phyloP scores from a whole-genome alignment of 352 stramenopile genomes.

The Phytophthora uliginosa region DNA sequence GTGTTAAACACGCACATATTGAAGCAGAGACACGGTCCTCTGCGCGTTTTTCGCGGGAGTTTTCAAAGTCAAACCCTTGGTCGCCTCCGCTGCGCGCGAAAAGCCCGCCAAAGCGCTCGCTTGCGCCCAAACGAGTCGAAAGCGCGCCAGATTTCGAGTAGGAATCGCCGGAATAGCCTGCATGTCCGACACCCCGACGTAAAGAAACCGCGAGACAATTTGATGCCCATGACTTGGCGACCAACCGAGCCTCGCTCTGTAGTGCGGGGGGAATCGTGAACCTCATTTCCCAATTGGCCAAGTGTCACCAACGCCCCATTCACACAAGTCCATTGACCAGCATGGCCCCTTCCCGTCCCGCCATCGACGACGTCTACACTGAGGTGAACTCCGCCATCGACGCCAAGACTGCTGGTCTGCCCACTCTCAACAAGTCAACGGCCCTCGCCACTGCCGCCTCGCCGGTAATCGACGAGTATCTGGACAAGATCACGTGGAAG shows the following conservation, averaged over 20 bases:
- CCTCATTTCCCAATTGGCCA: conserved; percentile 27
- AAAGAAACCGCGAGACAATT: conserved; percentile 24
- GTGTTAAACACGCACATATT: conserved; percentile 31
- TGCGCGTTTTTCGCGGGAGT: conserved; percentile 20
- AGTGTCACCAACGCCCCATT: conserved; percentile 17
- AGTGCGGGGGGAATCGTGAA: too few species aligned
- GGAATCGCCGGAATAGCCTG: conserved; percentile 12
- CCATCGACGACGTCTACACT: conserved; percentile 20
- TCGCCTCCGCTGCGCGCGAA: not conserved
- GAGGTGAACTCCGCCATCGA: conserved; percentile 18
- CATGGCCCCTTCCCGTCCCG: conserved; percentile 29
- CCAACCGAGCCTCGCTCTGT: not conserved
- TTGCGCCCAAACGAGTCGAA: conserved; percentile 11
- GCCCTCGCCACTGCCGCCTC: conserved; percentile 22
- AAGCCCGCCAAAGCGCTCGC: conserved; percentile 1
- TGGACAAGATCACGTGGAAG: conserved; percentile 45
- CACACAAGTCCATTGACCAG: not conserved
- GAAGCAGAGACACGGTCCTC: conserved; percentile 29
- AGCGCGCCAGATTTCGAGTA: conserved; percentile 23
- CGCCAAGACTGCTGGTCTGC: conserved; percentile 17
- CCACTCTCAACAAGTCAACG: conserved; percentile 27
- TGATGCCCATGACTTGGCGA: conserved; percentile 11
- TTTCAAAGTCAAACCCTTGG: conserved; percentile 25
- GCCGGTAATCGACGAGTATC: conserved; percentile 40
- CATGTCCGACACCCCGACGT: conserved; percentile 23